Evolutionary conservation across 73 alveolate species (phyloP).

Genomic region (Paramecium primaurelia): DNA sequence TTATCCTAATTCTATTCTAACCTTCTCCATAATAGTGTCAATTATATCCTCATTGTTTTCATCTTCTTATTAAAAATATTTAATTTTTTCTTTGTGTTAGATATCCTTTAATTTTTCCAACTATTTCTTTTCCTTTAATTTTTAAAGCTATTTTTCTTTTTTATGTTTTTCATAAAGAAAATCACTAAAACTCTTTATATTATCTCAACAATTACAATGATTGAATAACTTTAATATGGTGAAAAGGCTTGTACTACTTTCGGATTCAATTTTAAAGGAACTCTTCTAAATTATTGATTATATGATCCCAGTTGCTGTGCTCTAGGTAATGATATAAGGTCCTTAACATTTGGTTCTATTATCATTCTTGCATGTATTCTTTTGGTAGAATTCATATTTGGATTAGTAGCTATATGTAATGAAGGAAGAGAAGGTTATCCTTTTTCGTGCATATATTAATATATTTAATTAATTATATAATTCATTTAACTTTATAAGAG

Average conservation of each 20-base stretch:
- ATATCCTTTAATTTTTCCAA: background rate
- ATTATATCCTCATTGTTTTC: background rate
- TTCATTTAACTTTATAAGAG: conserved; percentile 4
- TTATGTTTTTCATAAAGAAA: background rate
- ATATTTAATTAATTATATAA: conserved; percentile 17
- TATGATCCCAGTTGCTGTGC: background rate
- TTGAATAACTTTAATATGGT: background rate
- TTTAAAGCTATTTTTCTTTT: background rate
- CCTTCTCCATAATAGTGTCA: background rate
- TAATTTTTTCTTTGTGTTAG: background rate
- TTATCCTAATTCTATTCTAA: background rate
- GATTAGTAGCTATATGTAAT: background rate
- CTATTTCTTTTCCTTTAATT: background rate
- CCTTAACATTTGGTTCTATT: background rate
- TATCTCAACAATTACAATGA: background rate
- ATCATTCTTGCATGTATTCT: background rate
- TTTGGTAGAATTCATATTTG: background rate
- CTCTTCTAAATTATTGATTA: background rate
- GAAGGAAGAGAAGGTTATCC: background rate
- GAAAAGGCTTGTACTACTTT: background rate
- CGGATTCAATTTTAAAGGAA: background rate
- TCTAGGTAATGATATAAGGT: background rate
- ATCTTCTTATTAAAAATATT: conserved; percentile 1
- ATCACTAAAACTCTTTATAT: background rate
- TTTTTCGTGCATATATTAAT: background rate